Percentiles rank a stretch among this genome's conserved stretches.
These are phyloP conservation scores for Rhodotorula sp. DNA, from an alignment of 1,284 basidiomycete species.

Conservation along the genomic window DNA sequence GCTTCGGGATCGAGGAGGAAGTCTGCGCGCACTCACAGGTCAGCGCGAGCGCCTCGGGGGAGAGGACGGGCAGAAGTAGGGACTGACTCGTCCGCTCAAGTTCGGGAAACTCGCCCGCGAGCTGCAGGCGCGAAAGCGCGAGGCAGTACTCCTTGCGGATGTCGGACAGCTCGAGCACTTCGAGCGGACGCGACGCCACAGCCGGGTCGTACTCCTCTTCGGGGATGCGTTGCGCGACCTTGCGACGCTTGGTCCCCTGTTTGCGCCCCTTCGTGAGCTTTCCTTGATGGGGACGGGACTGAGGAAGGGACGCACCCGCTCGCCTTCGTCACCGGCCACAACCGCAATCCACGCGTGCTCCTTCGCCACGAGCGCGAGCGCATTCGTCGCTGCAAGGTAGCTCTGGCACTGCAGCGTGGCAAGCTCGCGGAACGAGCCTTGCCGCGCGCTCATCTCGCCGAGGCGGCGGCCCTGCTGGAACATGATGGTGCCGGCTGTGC, in stretches of 20 bases:
- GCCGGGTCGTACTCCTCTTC: slow-evolving; percentile 64
- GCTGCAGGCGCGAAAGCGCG: slow-evolving; percentile 74
- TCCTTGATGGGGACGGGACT: no score
- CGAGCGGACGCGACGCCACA: slow-evolving; percentile 55
- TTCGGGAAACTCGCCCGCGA: slow-evolving; percentile 63
- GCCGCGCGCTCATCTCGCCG: slow-evolving; percentile 59
- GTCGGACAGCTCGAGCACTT: slow-evolving; percentile 77
- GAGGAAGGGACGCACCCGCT: slow-evolving; percentile 7
- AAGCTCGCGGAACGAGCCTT: slow-evolving; percentile 58
- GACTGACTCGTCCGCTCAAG: slow-evolving; percentile 59
- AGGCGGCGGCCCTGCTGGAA: slow-evolving; percentile 87
- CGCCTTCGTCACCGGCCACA: slow-evolving; percentile 11
- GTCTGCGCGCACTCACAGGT: slow-evolving; percentile 54
- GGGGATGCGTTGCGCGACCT: slow-evolving; percentile 74
- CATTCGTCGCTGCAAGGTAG: slow-evolving; percentile 85
- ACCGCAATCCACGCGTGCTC: slow-evolving; percentile 79
- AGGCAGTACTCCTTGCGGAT: slow-evolving; percentile 83
- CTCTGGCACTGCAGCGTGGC: slow-evolving; percentile 75
- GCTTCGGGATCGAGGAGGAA: slow-evolving; percentile 67
- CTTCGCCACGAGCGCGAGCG: slow-evolving; percentile 76
- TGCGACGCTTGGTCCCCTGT: slow-evolving; percentile 64
- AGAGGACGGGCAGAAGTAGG: neutral
- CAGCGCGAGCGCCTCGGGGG: neutral
- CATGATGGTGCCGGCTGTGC: slow-evolving; percentile 82
- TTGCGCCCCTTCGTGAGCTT: slow-evolving; percentile 35